These are phyloP conservation scores for Exophiala phaeomuriformis DNA, from an alignment of 2,329 filamentous ascomycete genomes.

Conservation along the genomic window DNA sequence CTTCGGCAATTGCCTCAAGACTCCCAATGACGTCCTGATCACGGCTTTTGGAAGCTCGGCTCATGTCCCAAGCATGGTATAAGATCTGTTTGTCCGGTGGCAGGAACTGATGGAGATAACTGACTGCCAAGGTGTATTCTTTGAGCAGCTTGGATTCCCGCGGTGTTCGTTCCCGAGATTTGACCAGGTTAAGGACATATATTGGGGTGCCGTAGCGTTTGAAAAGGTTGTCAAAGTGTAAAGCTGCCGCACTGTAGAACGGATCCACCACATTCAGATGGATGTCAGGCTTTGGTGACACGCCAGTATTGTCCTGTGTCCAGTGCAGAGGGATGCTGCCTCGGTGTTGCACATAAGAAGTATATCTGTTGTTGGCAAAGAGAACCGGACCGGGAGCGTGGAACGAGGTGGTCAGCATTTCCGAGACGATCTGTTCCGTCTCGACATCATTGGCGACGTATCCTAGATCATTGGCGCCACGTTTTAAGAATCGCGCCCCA, in stretches of 20 bases:
- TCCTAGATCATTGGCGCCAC: conserved; percentile 86
- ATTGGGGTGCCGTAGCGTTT: conserved; percentile 86
- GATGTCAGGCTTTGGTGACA: conserved; percentile 93
- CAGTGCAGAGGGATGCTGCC: conserved; percentile 96
- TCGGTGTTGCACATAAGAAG: conserved; percentile 92
- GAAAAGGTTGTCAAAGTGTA: conserved; percentile 94
- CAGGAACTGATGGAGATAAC: conserved; percentile 90
- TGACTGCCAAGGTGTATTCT: conserved; percentile 79
- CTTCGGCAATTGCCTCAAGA: conserved; percentile 80
- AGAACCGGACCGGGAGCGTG: conserved; percentile 80
- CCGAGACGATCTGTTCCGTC: conserved; percentile 95
- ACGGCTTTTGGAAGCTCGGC: conserved; percentile 80
- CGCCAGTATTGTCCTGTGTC: conserved; percentile 92
- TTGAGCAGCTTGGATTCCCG: conserved; percentile 83
- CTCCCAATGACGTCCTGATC: conserved; percentile 93
- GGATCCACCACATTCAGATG: conserved; percentile 92
- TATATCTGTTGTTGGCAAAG: conserved; percentile 84
- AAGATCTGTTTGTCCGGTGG: conserved; percentile 77
- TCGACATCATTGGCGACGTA: conserved; percentile 98
- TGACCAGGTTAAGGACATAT: conserved; percentile 86
- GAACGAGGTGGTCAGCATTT: conserved; percentile 89
- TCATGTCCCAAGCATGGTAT: conserved; percentile 98
- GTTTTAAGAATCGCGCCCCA: conserved; percentile 86
- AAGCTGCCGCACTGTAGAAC: conserved; percentile 84
- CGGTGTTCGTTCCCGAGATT: conserved; percentile 77